Conservation (phyloP, 352 stramenopile genomes). For the Plasmopara viticola region DNA sequence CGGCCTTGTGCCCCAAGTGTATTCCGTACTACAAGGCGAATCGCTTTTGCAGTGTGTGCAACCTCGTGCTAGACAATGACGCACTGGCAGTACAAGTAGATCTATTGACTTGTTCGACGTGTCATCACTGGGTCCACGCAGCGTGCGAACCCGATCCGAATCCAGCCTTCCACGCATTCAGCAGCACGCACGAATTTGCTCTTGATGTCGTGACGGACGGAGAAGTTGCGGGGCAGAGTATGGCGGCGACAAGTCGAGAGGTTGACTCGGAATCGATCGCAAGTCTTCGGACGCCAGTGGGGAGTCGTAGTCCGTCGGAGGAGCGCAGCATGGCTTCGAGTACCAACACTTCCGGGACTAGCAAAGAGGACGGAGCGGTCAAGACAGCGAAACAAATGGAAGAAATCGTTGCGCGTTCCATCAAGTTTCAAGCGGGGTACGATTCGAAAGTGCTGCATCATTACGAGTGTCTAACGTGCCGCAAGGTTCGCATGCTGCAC, state of each 20-base stretch:
- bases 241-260: conserved; percentile 3
- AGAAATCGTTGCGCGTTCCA: conserved; percentile 48
- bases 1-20: conserved; percentile 59
- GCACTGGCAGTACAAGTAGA: conserved; percentile 37
- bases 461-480: conserved; percentile 81
- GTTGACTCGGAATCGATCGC: conserved; percentile 8
- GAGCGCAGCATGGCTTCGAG: conserved; percentile 15
- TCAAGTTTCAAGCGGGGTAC: conserved; percentile 62
- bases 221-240: conserved; percentile 11
- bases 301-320: conserved; percentile 20
- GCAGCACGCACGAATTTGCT: conserved; percentile 33
- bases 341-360: background rate
- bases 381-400: conserved; percentile 56
- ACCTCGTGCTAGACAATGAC: conserved; percentile 39
- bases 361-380: conserved; percentile 19
- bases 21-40: conserved; percentile 55
- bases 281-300: conserved; percentile 13
- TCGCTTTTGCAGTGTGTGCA: conserved; percentile 72
- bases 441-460: conserved; percentile 67
- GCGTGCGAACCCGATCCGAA: conserved; percentile 73
- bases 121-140: conserved; percentile 73
- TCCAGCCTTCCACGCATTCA: conserved; percentile 40
- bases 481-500: conserved; percentile 67
- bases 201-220: conserved; percentile 42
- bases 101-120: conserved; percentile 67